Percentiles rank a stretch among this genome's conserved stretches.
Conservation (phyloP, 1,284 basidiomycete genomes). For the Takashimella tepidaria region DNA sequence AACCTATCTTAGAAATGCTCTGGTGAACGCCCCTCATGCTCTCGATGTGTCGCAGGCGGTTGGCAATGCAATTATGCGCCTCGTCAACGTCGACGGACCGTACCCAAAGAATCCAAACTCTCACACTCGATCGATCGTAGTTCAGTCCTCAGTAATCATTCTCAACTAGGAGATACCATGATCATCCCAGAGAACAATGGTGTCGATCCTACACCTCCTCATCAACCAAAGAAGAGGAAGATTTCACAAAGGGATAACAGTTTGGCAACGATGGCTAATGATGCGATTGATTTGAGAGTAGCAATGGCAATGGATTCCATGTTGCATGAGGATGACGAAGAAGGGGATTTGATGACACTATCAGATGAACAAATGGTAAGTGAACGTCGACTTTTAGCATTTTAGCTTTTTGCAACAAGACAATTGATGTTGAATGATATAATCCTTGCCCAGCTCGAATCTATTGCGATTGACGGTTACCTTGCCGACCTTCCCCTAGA, state of each 20-base stretch:
- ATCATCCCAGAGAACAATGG: background rate
- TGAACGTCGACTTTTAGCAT: background rate
- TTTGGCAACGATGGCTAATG: constrained; percentile 21
- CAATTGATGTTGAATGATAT: background rate
- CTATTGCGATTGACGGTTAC: constrained; percentile 45
- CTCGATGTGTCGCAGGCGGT: constrained; percentile 41
- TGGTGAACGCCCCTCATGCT: constrained; percentile 44
- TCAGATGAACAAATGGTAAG: constrained; percentile 45
- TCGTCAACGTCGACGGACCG: constrained; percentile 43
- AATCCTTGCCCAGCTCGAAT: too few species aligned
- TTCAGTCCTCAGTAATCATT: background rate
- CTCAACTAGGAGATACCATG: background rate
- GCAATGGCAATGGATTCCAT: constrained; percentile 46
- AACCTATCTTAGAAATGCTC: constrained; percentile 43
- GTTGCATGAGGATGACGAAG: constrained; percentile 38
- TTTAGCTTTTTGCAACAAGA: background rate
- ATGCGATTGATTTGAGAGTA: constrained; percentile 41
- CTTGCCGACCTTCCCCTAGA: constrained; percentile 44
- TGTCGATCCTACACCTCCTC: constrained; percentile 6
- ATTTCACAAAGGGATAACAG: constrained; percentile 26
- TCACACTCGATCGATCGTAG: constrained; percentile 13
- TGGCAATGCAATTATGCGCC: constrained; percentile 46
- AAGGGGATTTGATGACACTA: constrained; percentile 40
- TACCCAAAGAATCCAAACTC: constrained; percentile 41
- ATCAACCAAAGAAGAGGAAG: constrained; percentile 39